A percentile compares a stretch with the other conserved stretches of the same genome.
Conservation (phyloP, 2,329 filamentous ascomycete species). For the Cercospora berteroae region DNA sequence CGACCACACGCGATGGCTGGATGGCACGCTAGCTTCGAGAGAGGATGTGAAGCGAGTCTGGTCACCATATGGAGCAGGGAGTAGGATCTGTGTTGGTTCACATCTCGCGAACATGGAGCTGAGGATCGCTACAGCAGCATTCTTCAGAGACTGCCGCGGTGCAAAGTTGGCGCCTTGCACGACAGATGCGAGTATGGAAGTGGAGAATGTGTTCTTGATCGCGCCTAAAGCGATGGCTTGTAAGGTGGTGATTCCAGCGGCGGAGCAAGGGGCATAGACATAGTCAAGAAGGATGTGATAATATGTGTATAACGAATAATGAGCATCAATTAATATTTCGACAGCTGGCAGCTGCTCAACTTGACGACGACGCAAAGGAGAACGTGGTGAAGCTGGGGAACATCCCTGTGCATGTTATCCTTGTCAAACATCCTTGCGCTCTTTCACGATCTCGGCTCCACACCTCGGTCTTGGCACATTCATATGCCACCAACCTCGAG, state of each 20-base stretch:
- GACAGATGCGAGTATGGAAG: constrained; percentile 24
- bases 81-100: constrained; percentile 24
- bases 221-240: constrained; percentile 8
- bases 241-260: constrained; percentile 3
- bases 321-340: neutral
- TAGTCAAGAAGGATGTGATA: neutral
- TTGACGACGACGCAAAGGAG: neutral
- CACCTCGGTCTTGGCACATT: constrained; percentile 10
- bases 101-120: constrained; percentile 28
- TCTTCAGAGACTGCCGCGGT: constrained; percentile 24
- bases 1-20: constrained; percentile 17
- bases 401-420: neutral
- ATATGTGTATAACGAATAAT: neutral
- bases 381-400: neutral
- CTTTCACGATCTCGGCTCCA: neutral
- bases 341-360: neutral
- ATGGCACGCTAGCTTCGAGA: constrained; percentile 1
- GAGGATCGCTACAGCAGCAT: constrained; percentile 20
- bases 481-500: neutral
- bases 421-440: neutral
- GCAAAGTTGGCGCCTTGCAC: constrained; percentile 19
- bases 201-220: constrained; percentile 18
- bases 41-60: constrained; percentile 14
- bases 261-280: neutral
- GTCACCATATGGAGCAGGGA: constrained; percentile 22